Base-by-base conservation (phyloP, 345 rosid genomes). In the Hibiscus mutabilis region DNA sequence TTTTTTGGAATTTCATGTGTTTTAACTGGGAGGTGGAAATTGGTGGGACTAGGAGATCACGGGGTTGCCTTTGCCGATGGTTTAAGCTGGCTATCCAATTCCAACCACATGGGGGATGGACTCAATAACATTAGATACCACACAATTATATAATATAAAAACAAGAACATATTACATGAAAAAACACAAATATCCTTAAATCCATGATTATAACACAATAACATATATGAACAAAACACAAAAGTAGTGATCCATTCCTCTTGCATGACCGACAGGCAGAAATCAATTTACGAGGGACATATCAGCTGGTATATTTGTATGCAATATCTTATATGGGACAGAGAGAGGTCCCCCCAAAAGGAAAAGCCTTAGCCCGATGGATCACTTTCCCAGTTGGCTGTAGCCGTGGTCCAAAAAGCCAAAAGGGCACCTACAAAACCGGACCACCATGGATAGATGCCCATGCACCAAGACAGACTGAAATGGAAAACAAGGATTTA, bases 331-430 rank as follows among this genome's bases (percentile, higher is more conserved):
- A 15, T 40, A 2, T 65, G 18, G 18, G 29, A 64, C 33, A 66
- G 35, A 11, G 31, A 47, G 70, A 40, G n/a, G n/a, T n/a, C n/a
- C 47, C 70, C 70, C 70, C 56, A 15, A 47, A 15, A 6, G 24
- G 21, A 47, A 66, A 66, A 8, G 2, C 42, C 40, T n/a, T n/a
- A n/a, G n/a, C n/a, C n/a, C 15, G 33, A 24, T 4, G 15, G 24
- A 18, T 66, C 70, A 25, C 58, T 25, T 37, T 66, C 58, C 22
- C 57, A 9, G n/a, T 27, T 25, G 70, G 40, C 70, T 47, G 70
- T 66, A 47, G 9, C 40, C 40, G 16, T 66, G 58, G 70, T 47
- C 70, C 70, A 47, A 49, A 49, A n/a, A n/a, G n/a, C n/a, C n/a
- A n/a, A n/a, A n/a, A n/a, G n/a, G n/a, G n/a, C n/a, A n/a, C n/a